Evolutionary conservation across 2,329 filamentous ascomycete genomes (phyloP).

Genomic region (Cladophialophora exuberans): DNA sequence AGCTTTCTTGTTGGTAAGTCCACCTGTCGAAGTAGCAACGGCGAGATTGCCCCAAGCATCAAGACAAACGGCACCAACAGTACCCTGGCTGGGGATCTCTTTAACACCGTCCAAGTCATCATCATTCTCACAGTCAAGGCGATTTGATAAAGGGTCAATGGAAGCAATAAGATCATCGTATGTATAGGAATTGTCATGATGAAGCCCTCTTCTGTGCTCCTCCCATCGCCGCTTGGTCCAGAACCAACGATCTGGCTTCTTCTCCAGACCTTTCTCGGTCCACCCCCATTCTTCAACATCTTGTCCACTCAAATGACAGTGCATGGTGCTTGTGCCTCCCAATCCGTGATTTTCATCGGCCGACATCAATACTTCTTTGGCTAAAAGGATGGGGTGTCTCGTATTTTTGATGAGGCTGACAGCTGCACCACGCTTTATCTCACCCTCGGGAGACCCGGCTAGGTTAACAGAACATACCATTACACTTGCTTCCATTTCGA

Average conservation of each 20-base stretch:
- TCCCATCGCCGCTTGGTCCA: constrained; percentile 80
- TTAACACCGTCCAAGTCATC: constrained; percentile 52
- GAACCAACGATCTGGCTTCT: constrained; percentile 72
- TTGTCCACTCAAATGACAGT: constrained; percentile 69
- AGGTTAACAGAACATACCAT: constrained; percentile 67
- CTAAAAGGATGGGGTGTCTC: constrained; percentile 79
- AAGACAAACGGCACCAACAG: constrained; percentile 79
- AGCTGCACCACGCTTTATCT: constrained; percentile 74
- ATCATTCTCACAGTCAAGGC: constrained; percentile 47
- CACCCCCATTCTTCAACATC: constrained; percentile 71
- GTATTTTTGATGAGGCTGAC: constrained; percentile 73
- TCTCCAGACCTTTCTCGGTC: constrained; percentile 62
- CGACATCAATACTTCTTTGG: constrained; percentile 70
- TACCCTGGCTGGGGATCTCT: constrained; percentile 79
- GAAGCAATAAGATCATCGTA: constrained; percentile 23
- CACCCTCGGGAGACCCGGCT: constrained; percentile 19
- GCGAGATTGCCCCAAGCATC: constrained; percentile 76
- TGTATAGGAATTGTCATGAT: constrained; percentile 34
- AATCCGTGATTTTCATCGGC: constrained; percentile 57
- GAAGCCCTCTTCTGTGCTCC: constrained; percentile 68
- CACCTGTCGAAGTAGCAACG: constrained; percentile 69
- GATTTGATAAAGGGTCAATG: constrained; percentile 15
- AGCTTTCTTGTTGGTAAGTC: constrained; percentile 85
- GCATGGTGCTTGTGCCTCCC: constrained; percentile 45
- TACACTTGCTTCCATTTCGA: constrained; percentile 83